Percentiles rank a stretch among this genome's conserved stretches.
phyloP scores from a whole-genome alignment of 1,139 yeast species.

The Protomyces arabidopsidicola region DNA sequence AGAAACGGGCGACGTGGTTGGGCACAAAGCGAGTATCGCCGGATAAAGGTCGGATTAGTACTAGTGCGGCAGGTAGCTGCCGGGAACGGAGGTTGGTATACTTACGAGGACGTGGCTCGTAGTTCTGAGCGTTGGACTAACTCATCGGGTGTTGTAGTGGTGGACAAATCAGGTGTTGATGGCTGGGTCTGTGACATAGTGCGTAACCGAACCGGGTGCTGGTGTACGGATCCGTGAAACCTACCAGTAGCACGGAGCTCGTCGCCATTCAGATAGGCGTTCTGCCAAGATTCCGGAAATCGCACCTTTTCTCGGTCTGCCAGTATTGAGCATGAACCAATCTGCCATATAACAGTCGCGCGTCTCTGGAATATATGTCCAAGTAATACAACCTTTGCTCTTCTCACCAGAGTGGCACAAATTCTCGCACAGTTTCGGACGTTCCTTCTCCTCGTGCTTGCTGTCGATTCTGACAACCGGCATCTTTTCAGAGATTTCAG shows the following conservation, averaged over 20 bases:
- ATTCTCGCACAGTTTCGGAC: background rate
- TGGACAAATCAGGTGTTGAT: too few species aligned
- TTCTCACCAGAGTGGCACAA: slow-evolving; percentile 1
- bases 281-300: slow-evolving; percentile 13
- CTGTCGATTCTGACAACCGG: slow-evolving; percentile 1
- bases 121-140: too few species aligned
- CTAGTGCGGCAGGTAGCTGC: too few species aligned
- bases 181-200: background rate
- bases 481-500: background rate
- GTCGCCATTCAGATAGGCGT: slow-evolving; percentile 9
- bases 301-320: slow-evolving; percentile 1
- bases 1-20: background rate
- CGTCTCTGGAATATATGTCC: slow-evolving; percentile 7
- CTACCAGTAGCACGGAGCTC: background rate
- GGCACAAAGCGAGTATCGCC: too few species aligned
- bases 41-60: too few species aligned
- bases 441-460: background rate
- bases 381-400: slow-evolving; percentile 17
- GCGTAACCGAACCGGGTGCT: too few species aligned
- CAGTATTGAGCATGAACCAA: slow-evolving; percentile 7
- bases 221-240: too few species aligned
- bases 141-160: too few species aligned
- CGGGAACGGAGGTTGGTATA: background rate
- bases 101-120: too few species aligned
- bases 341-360: slow-evolving; percentile 13